These are phyloP conservation scores for Penicillium expansum DNA, from an alignment of 2,329 filamentous ascomycete species.

Conservation along the genomic window DNA sequence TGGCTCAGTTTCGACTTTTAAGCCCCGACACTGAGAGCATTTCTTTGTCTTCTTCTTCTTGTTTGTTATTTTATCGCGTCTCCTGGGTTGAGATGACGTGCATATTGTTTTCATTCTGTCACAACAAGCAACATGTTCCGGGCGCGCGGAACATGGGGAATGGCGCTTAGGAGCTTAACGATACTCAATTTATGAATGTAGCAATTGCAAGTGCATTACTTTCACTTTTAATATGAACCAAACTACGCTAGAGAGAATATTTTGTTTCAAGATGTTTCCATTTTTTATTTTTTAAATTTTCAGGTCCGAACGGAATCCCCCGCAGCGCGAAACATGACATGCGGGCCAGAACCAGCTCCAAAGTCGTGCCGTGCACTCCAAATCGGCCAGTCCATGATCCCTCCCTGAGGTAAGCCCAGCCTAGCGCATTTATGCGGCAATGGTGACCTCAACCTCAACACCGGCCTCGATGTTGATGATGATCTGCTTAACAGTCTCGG, in stretches of 20 bases:
- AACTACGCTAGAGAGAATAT: neutral
- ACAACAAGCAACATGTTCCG: neutral
- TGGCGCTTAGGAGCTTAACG: neutral
- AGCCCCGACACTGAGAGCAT: neutral
- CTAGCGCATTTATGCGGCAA: constrained; percentile 47
- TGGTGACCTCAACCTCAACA: constrained; percentile 54
- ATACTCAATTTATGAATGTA: neutral
- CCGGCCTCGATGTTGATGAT: constrained; percentile 55
- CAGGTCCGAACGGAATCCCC: constrained; percentile 34
- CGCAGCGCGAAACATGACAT: constrained; percentile 16
- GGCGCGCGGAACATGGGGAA: neutral
- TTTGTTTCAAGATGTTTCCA: constrained; percentile 31
- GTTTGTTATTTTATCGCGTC: neutral
- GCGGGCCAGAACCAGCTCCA: constrained; percentile 17
- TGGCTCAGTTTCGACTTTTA: constrained; percentile 73
- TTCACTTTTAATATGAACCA: neutral
- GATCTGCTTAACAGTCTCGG: constrained; percentile 65
- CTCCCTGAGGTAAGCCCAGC: constrained; percentile 21
- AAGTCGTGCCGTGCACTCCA: constrained; percentile 17
- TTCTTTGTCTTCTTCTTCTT: neutral
- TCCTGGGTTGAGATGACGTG: neutral
- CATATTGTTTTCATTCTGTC: neutral
- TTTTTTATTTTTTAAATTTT: constrained; percentile 32
- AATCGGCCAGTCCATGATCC: constrained; percentile 20
- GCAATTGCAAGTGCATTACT: neutral